phyloP scores from a whole-genome alignment of 2,329 filamentous ascomycete genomes.

The Helminthosporium solani region DNA sequence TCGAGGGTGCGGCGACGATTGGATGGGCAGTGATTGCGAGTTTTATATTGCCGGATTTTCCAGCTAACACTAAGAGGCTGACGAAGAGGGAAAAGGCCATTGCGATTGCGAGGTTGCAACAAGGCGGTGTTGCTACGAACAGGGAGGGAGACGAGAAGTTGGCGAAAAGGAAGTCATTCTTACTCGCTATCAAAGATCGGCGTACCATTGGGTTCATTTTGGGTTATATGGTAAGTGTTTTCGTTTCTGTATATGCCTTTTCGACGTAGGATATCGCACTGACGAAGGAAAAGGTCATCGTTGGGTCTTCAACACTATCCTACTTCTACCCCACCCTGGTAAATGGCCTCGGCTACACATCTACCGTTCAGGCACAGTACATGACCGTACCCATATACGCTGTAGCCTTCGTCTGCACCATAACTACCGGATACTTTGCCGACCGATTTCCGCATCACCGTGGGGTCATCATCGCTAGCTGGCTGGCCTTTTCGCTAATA shows the following conservation, averaged over 20 bases:
- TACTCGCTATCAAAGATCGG: slow-evolving; percentile 46
- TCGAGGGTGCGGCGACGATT: slow-evolving; percentile 48
- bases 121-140: slow-evolving; percentile 44
- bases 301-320: slow-evolving; percentile 53
- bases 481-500: slow-evolving; percentile 47
- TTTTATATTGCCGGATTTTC: slow-evolving; percentile 54
- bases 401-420: slow-evolving; percentile 54
- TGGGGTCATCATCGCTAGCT: slow-evolving; percentile 51
- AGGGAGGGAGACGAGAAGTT: slow-evolving; percentile 32
- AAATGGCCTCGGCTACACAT: slow-evolving; percentile 52
- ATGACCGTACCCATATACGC: slow-evolving; percentile 57
- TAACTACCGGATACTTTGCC: slow-evolving; percentile 49
- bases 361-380: slow-evolving; percentile 50
- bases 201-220: slow-evolving; percentile 52
- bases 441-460: slow-evolving; percentile 51
- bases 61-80: slow-evolving; percentile 48
- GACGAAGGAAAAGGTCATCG: slow-evolving; percentile 36
- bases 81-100: slow-evolving; percentile 46
- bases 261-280: neutral
- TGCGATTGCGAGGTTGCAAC: slow-evolving; percentile 48
- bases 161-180: slow-evolving; percentile 42
- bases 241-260: slow-evolving; percentile 4
- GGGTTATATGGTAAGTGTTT: slow-evolving; percentile 49
- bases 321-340: slow-evolving; percentile 59
- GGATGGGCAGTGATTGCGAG: slow-evolving; percentile 45